Evolutionary conservation across 148 eudicot species (phyloP).

Genomic region (Drosera capensis): DNA sequence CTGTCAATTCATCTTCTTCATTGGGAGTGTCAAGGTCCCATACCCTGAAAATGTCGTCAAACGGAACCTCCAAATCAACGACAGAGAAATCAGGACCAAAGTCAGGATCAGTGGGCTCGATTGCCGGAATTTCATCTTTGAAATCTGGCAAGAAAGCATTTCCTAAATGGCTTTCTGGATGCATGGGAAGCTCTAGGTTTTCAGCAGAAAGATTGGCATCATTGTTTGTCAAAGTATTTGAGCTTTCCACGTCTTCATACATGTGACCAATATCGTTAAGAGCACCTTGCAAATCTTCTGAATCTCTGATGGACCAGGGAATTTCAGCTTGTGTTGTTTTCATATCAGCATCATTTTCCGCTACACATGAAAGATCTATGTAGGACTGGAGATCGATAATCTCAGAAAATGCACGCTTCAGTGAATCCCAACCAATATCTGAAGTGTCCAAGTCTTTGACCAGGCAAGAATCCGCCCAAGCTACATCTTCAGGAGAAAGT

Average conservation of each 20-base stretch:
- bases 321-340: constrained; percentile 10
- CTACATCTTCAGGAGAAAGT: constrained; percentile 39
- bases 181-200: background rate
- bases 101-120: constrained; percentile 12
- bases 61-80: constrained; percentile 13
- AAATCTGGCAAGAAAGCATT: constrained; percentile 20
- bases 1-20: constrained; percentile 45
- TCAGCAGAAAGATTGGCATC: background rate
- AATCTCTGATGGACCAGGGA: too few relatives aligned
- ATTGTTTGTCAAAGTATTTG: background rate
- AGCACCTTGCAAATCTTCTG: too few relatives aligned
- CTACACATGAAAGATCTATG: constrained; percentile 5
- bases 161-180: background rate
- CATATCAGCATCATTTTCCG: constrained; percentile 4
- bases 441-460: constrained; percentile 18
- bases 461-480: constrained; percentile 72
- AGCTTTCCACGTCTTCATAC: too few relatives aligned
- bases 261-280: too few relatives aligned
- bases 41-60: constrained; percentile 44
- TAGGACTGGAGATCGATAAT: constrained; percentile 18
- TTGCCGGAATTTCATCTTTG: constrained; percentile 12
- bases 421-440: constrained; percentile 27
- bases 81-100: constrained; percentile 15
- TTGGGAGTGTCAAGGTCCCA: constrained; percentile 50
- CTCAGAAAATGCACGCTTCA: constrained; percentile 36